Conservation (phyloP, 2,329 filamentous ascomycete species). For the Aphanocladium album region DNA sequence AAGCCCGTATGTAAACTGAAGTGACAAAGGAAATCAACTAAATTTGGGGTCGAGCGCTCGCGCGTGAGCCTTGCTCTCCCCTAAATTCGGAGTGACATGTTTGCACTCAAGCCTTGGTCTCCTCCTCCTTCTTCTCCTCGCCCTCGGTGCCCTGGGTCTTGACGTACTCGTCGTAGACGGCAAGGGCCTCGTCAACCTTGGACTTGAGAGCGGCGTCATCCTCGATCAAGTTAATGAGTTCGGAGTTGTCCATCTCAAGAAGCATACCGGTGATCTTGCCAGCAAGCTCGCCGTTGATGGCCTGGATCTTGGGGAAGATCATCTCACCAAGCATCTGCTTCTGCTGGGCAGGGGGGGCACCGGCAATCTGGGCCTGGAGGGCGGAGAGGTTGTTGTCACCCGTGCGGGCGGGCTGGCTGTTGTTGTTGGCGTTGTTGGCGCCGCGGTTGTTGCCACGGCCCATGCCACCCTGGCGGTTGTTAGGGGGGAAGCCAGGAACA, state of each 20-base stretch:
- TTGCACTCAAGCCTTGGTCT: conserved; percentile 34
- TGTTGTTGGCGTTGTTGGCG: conserved; percentile 41
- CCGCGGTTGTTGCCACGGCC: conserved; percentile 43
- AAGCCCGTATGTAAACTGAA: conserved; percentile 13
- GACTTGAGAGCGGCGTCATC: conserved; percentile 82
- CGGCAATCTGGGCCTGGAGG: conserved; percentile 54
- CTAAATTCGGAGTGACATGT: conserved; percentile 13
- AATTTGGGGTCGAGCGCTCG: conserved; percentile 9
- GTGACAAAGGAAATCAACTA: conserved; percentile 22
- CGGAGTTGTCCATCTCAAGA: conserved; percentile 95
- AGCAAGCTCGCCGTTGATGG: conserved; percentile 88
- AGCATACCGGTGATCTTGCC: conserved; percentile 99
- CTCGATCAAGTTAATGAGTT: conserved; percentile 89
- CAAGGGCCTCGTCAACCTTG: conserved; percentile 97
- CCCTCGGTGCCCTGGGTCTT: conserved; percentile 53
- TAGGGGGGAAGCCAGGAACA: conserved; percentile 54
- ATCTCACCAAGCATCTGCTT: conserved; percentile 98
- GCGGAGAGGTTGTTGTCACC: conserved; percentile 36
- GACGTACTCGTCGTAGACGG: conserved; percentile 97
- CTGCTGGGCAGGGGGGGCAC: conserved; percentile 67
- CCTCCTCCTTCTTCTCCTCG: conserved; percentile 47
- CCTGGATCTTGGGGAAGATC: conserved; percentile 97
- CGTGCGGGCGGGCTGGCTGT: conserved; percentile 23
- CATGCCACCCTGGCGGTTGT: conserved; percentile 47
- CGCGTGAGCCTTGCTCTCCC: conserved; percentile 36